Base-by-base conservation (phyloP, 371 early-diverging fungal genomes). In the Mucor racemosus region DNA sequence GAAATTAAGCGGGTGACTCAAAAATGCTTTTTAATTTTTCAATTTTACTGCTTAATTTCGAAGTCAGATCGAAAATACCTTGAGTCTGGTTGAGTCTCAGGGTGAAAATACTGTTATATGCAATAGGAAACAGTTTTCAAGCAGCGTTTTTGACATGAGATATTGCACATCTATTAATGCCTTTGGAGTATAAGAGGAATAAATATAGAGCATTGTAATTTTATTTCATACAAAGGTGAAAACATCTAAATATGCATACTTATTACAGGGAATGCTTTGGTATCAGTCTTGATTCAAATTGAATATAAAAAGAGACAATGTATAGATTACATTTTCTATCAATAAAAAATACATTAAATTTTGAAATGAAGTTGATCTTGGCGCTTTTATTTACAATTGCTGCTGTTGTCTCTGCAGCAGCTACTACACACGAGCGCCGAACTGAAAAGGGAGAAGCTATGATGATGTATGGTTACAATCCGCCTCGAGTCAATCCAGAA, bases 401-500 rank as follows among this genome's bases (percentile, higher is more conserved):
- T 0, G 56, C 19, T 17, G 36, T 31, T 13, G 36, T 40, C 4
- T 68, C 34, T 5, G 56, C 55, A 11, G 8, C 19, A 5, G 58
- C 54, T 3, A 53, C 17, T 38, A 41, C 46, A 5, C 11, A 64
- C 36, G 60, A 67, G 7, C 67, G 54, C 5, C 58, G 78, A 53
- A 76, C 74, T 35, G 79, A 81, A 63, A 31, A 36, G 0, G 77
- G 75, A 31, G 79, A 83, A 55, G 77, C 77, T 3, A 58, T 83
- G 38, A 68, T 80, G 72, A 64, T 66, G 46, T 80, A 69, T 55
- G 83, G 83, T 17, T 78, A 80, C 56, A 80, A 80, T 40, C 83
- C 83, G 21, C 83, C 83, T 35, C 83, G 83, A 48, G 72, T 76
- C 13, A 83, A 83, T 33, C 83, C 83, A 13, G 80, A 77, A 6